These are phyloP conservation scores for Thermothelomyces thermophilus DNA, from an alignment of 2,329 filamentous ascomycete species.

Conservation along the genomic window DNA sequence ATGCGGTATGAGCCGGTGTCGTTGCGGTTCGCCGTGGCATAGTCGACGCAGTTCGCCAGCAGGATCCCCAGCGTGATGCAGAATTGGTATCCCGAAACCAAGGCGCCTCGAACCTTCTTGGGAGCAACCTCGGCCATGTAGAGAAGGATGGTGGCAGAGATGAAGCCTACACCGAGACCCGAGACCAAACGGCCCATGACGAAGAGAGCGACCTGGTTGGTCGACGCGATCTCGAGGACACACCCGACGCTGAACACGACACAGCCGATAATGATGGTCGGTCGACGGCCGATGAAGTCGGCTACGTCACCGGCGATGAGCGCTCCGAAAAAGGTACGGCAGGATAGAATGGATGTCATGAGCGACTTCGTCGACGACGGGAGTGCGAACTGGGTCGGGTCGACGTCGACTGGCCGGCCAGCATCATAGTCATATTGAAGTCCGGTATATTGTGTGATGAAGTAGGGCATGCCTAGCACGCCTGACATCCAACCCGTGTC, in stretches of 20 bases:
- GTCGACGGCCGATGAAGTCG: conserved; percentile 56
- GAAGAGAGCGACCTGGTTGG: conserved; percentile 45
- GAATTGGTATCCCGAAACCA: conserved; percentile 72
- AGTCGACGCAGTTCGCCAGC: conserved; percentile 61
- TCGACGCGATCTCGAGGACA: conserved; percentile 51
- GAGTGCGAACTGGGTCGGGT: conserved; percentile 19
- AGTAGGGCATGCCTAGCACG: conserved; percentile 35
- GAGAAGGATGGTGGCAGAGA: conserved; percentile 60
- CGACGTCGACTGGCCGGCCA: conserved; percentile 22
- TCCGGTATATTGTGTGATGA: conserved; percentile 36
- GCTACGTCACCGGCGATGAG: conserved; percentile 59
- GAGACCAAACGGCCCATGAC: conserved; percentile 59
- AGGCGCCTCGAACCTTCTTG: conserved; percentile 60
- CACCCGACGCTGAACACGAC: conserved; percentile 53
- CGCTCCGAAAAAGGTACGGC: conserved; percentile 58
- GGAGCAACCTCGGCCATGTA: conserved; percentile 62
- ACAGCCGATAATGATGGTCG: conserved; percentile 55
- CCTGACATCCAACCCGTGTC: conserved; percentile 53
- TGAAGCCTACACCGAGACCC: conserved; percentile 61
- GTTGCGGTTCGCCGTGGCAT: conserved; percentile 52
- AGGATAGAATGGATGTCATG: conserved; percentile 61
- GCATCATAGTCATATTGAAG: conserved; percentile 28
- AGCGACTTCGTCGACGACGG: conserved; percentile 32
- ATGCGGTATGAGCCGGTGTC: conserved; percentile 64
- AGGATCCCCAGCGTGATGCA: conserved; percentile 68